phyloP scores from a whole-genome alignment of 2,329 filamentous ascomycete species.

The Apiospora malaysiana region DNA sequence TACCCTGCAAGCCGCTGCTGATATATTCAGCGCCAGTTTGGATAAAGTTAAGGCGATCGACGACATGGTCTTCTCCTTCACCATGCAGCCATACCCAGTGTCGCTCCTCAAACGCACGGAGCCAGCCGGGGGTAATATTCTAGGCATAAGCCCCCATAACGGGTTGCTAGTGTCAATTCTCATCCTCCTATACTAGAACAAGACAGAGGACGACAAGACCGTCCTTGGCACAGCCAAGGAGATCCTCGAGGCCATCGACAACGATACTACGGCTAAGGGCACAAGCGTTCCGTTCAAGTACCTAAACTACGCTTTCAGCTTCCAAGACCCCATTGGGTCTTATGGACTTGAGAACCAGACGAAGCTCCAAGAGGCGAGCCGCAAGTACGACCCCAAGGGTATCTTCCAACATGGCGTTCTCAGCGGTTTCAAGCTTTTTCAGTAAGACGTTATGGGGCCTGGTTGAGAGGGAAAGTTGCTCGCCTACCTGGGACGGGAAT shows the following conservation, averaged over 20 bases:
- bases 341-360: constrained; percentile 29
- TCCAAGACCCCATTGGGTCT: constrained; percentile 30
- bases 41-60: neutral
- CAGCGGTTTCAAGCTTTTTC: constrained; percentile 30
- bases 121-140: constrained; percentile 14
- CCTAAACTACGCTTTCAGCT: constrained; percentile 29
- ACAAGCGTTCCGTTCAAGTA: neutral
- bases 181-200: neutral
- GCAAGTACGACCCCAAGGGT: constrained; percentile 25
- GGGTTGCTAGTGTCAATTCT: neutral
- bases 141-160: neutral
- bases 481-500: too few species aligned
- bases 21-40: neutral
- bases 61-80: constrained; percentile 3
- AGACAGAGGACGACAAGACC: neutral
- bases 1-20: neutral
- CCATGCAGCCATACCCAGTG: constrained; percentile 11
- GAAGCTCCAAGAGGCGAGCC: constrained; percentile 22
- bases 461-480: too few species aligned
- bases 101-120: neutral
- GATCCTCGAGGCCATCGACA: neutral
- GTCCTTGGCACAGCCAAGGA: neutral
- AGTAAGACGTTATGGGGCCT: neutral
- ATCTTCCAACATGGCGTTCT: constrained; percentile 28
- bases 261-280: neutral